Base-by-base conservation (phyloP, 805 yeast genomes). In the Yamadazyma takamatsuzukensis region DNA sequence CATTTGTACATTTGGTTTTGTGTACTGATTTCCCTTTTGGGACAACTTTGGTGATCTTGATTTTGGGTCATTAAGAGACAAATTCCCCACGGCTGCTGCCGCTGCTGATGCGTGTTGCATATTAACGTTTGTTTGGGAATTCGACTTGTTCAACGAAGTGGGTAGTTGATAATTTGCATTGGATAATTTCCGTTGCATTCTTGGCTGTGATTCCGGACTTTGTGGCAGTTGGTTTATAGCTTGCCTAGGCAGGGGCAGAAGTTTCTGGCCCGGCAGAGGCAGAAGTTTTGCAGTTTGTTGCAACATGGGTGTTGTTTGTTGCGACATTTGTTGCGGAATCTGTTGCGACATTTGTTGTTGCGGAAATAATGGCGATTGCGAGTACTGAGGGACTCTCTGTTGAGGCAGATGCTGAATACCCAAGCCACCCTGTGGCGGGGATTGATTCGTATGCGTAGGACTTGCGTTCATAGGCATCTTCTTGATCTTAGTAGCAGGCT, bases 401-500 rank as follows among this genome's bases (percentile, higher is more conserved):
- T 24, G n/a, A 4, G 28, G 29, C 10, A 26, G 10, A 15, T 29
- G 30, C 13, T 16, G 32, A 7, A 31, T 26, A 3, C 31, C 37
- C 17, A 34, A 18, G 4, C 37, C 39, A 16, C 18, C 4, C 31
- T 32, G 27, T 11, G 43, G 37, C 7, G 45, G 42, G 12, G 45
- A 34, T 15, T 18, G 29, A 18, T 32, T 34, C 2, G 34, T 25
- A 14, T 27, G 14, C 10, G 33, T 23, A 5, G 43, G 40, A 22
- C 43, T 37, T 11, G 26, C 31, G 18, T 30, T 30, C 6, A 22
- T 17, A n/a, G 38, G 43, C 12, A 34, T 17, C 25, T 56, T 57
- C 26, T 56, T 59, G n/a, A 60, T 43, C 12, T 59, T 48, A 2
- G 65, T 55, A 12, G 65, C 56, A 1, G 66, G 63, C 31, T 51